A percentile compares a stretch with the other conserved stretches of the same genome.
These are phyloP conservation scores for Linum tenue DNA, from an alignment of 345 rosid species.

Conservation along the genomic window DNA sequence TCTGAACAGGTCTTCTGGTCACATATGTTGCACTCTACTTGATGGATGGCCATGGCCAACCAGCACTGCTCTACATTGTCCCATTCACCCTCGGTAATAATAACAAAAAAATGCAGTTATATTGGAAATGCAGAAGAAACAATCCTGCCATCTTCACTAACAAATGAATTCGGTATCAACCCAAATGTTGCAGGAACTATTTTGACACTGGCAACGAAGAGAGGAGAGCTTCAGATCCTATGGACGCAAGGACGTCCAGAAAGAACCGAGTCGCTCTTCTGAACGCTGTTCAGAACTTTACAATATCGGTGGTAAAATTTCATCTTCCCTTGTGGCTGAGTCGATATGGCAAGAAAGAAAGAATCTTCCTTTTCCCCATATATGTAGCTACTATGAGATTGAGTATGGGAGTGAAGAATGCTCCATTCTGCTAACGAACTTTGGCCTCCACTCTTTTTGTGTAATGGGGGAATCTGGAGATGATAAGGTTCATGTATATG, in stretches of 20 bases:
- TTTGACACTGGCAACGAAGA: slow-evolving; percentile 56
- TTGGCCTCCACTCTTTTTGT: background rate
- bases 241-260: slow-evolving; percentile 86
- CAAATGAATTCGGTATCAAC: background rate
- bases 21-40: slow-evolving; percentile 87
- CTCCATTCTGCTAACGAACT: background rate
- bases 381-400: no score
- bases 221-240: slow-evolving; percentile 70
- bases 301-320: background rate
- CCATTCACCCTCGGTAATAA: slow-evolving; percentile 76
- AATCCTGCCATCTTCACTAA: background rate
- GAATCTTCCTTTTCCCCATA: background rate
- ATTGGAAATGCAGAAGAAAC: background rate
- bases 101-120: background rate
- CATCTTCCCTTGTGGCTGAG: background rate
- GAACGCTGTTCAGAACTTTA: background rate
- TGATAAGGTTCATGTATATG: background rate
- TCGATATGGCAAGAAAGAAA: background rate
- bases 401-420: no score
- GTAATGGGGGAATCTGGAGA: background rate
- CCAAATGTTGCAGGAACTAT: slow-evolving; percentile 52
- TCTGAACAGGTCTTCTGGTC: slow-evolving; percentile 61
- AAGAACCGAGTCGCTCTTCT: slow-evolving; percentile 15
- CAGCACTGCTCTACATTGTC: slow-evolving; percentile 91
- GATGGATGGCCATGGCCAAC: slow-evolving; percentile 99